phyloP scores from a whole-genome alignment of 176 grass and related monocot species.

The Musa schizocarpa region DNA sequence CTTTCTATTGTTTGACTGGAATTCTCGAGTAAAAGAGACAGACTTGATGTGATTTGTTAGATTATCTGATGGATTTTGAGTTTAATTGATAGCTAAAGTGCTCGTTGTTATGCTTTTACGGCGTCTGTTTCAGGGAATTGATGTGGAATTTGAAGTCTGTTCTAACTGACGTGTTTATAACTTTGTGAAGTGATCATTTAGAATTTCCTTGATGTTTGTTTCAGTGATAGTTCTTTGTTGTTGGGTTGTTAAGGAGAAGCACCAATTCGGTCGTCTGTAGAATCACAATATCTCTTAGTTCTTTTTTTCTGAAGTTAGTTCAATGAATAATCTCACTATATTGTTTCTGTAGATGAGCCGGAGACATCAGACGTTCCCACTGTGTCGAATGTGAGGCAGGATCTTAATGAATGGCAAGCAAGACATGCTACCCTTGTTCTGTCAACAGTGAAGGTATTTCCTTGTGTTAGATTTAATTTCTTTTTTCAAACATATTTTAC shows the following conservation, averaged over 20 bases:
- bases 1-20: too few relatives aligned
- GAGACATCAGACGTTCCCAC: constrained; percentile 57
- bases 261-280: too few relatives aligned
- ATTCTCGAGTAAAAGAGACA: too few relatives aligned
- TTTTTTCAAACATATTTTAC: background rate
- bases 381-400: constrained; percentile 95
- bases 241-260: too few relatives aligned
- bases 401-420: constrained; percentile 97
- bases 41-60: too few relatives aligned
- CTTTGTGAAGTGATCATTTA: background rate
- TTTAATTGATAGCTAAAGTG: constrained; percentile 3
- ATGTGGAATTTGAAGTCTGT: too few relatives aligned
- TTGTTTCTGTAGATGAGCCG: constrained; percentile 52
- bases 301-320: too few relatives aligned
- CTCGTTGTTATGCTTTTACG: background rate
- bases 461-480: background rate
- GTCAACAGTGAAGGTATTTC: constrained; percentile 73
- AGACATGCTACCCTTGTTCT: constrained; percentile 85
- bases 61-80: background rate
- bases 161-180: background rate
- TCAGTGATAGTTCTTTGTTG: too few relatives aligned
- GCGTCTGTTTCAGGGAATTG: too few relatives aligned
- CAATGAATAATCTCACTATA: background rate
- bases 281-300: too few relatives aligned
- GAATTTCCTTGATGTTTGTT: too few relatives aligned